A percentile compares a stretch with the other conserved stretches of the same genome.
Conservation (phyloP, 2,329 filamentous ascomycete genomes). For the Uncinocarpus reesii region DNA sequence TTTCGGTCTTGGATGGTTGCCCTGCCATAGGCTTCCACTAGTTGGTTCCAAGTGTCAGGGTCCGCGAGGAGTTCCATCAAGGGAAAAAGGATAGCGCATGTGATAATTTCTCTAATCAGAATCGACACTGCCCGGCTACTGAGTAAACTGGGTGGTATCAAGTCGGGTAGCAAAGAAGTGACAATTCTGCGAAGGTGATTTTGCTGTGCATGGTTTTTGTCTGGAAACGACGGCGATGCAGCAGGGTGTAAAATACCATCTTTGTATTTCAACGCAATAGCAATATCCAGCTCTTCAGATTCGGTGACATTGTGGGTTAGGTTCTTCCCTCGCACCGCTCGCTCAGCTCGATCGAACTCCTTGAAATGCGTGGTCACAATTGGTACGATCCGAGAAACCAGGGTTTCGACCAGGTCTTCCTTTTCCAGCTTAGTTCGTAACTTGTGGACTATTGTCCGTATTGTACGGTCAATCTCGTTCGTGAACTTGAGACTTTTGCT, state of each 20-base stretch:
- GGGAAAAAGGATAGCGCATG: conserved; percentile 80
- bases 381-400: conserved; percentile 73
- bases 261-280: conserved; percentile 87
- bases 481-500: conserved; percentile 69
- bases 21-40: conserved; percentile 80
- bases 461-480: conserved; percentile 72
- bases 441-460: conserved; percentile 61
- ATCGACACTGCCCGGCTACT: conserved; percentile 71
- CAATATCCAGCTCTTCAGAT: conserved; percentile 88
- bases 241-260: conserved; percentile 83
- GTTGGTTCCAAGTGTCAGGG: conserved; percentile 93
- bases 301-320: conserved; percentile 85
- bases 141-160: conserved; percentile 64
- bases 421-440: conserved; percentile 62
- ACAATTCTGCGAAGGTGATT: conserved; percentile 74
- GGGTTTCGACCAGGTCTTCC: conserved; percentile 72
- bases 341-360: conserved; percentile 85
- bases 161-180: conserved; percentile 57
- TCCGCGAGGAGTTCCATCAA: conserved; percentile 71
- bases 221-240: conserved; percentile 69
- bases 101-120: conserved; percentile 78
- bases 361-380: conserved; percentile 79
- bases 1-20: conserved; percentile 89
- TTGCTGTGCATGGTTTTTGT: conserved; percentile 76
- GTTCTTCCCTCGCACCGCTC: conserved; percentile 73